phyloP scores from a whole-genome alignment of 306 rosid genomes.

The Inga laurina region DNA sequence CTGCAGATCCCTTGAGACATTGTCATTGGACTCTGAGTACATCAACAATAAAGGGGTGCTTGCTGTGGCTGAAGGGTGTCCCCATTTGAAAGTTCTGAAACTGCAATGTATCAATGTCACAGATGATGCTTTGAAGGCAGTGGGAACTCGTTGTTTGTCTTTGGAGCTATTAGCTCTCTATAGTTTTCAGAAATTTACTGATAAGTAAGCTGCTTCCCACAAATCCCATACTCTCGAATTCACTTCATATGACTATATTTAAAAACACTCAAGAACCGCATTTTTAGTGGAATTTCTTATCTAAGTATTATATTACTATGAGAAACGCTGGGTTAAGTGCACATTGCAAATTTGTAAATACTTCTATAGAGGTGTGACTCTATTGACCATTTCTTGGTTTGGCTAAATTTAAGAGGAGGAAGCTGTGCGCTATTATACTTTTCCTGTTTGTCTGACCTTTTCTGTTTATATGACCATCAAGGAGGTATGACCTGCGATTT shows the following conservation, averaged over 20 bases:
- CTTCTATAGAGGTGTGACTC: background rate
- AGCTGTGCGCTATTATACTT: background rate
- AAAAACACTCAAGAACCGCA: slow-evolving; percentile 1
- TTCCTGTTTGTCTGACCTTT: background rate
- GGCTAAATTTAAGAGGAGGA: slow-evolving; percentile 20
- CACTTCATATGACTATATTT: slow-evolving; percentile 23
- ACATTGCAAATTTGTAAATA: slow-evolving; percentile 12
- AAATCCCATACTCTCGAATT: slow-evolving; percentile 14
- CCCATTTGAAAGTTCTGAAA: slow-evolving; percentile 76
- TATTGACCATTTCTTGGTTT: slow-evolving; percentile 12
- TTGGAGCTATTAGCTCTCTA: slow-evolving; percentile 76
- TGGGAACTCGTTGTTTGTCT: slow-evolving; percentile 64
- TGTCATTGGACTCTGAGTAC: slow-evolving; percentile 86
- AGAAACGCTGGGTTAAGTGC: background rate
- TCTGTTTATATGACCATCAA: slow-evolving; percentile 11
- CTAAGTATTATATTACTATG: background rate
- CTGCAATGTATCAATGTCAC: slow-evolving; percentile 83
- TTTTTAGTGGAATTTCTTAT: slow-evolving; percentile 10
- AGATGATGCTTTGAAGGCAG: slow-evolving; percentile 84
- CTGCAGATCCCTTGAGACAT: slow-evolving; percentile 66
- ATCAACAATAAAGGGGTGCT: slow-evolving; percentile 81
- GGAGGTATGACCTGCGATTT: background rate
- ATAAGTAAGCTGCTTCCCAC: slow-evolving; percentile 56
- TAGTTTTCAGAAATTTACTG: slow-evolving; percentile 86
- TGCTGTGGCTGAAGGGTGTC: slow-evolving; percentile 79